These are phyloP conservation scores for Lactarius sanguifluus DNA, from an alignment of 768 basidiomycete species.

Conservation along the genomic window DNA sequence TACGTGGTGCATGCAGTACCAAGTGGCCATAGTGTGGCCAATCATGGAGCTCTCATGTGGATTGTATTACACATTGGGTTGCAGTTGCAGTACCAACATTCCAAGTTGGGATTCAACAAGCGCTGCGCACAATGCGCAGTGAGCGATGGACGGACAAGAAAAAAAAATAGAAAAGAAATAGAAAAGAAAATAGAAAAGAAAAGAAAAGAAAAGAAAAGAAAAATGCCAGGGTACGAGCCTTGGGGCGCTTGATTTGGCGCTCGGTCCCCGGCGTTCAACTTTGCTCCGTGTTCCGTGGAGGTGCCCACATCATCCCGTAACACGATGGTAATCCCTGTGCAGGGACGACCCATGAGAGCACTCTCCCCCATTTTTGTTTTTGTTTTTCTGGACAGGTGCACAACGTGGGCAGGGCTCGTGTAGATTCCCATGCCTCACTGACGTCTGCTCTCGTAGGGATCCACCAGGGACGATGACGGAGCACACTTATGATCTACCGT, in stretches of 20 bases:
- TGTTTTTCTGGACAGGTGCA: background rate
- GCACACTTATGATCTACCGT: background rate
- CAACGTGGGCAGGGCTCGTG: background rate
- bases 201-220: background rate
- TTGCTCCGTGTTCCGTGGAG: background rate
- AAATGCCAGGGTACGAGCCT: background rate
- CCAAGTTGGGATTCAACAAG: background rate
- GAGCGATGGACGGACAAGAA: background rate
- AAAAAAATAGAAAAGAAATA: background rate
- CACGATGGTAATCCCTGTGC: background rate
- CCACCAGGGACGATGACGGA: background rate
- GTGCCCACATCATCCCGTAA: slow-evolving; percentile 15
- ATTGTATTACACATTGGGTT: background rate
- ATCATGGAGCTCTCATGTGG: background rate
- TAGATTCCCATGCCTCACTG: background rate
- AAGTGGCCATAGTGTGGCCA: background rate
- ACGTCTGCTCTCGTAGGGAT: slow-evolving; percentile 12
- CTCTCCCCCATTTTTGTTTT: background rate
- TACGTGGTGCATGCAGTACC: background rate
- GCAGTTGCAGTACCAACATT: background rate
- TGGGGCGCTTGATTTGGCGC: background rate
- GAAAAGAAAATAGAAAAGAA: background rate
- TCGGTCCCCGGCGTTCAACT: slow-evolving; percentile 8
- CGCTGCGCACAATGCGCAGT: background rate
- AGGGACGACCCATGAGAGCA: background rate